phyloP scores from a whole-genome alignment of 768 basidiomycete species.

The Termitomyces heimii region DNA sequence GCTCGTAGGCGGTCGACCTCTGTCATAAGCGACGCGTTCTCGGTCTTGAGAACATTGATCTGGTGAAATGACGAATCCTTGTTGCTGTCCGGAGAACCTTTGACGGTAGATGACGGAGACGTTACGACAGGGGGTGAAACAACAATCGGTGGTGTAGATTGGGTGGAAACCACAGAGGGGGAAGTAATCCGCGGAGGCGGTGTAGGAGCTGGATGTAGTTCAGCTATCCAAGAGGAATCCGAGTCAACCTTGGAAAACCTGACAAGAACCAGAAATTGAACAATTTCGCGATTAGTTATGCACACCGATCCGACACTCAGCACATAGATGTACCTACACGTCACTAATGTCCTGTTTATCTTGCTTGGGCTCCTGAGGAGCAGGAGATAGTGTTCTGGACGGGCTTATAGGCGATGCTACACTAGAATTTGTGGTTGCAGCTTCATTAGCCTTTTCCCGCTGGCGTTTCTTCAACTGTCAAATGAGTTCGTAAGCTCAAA shows the following conservation, averaged over 20 bases:
- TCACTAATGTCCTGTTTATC: constrained; percentile 51
- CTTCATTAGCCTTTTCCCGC: constrained; percentile 57
- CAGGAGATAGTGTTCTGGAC: constrained; percentile 44
- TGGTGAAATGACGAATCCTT: constrained; percentile 13
- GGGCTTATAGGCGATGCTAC: constrained; percentile 34
- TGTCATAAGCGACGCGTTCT: constrained; percentile 16
- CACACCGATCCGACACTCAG: constrained; percentile 3
- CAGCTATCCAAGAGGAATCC: constrained; percentile 55
- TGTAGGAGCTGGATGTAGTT: constrained; percentile 41
- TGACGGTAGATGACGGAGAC: constrained; percentile 3
- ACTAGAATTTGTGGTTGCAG: constrained; percentile 22
- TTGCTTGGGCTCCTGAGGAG: constrained; percentile 34
- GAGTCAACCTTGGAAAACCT: constrained; percentile 42
- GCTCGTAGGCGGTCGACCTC: constrained; percentile 13
- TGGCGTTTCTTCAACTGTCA: constrained; percentile 76
- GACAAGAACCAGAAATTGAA: constrained; percentile 2
- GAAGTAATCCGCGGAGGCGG: constrained; percentile 22
- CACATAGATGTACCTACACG: constrained; percentile 48
- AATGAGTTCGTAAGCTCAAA: constrained; percentile 1
- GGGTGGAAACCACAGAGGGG: constrained; percentile 12
- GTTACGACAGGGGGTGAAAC: constrained; percentile 13
- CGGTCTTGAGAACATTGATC: constrained; percentile 13
- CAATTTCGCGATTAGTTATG: constrained; percentile 2
- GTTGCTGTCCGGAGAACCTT: constrained; percentile 3
- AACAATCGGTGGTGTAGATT: not conserved